These are phyloP conservation scores for Tetrapisispora pingtungensis DNA, from an alignment of 805 yeast genomes.

Conservation along the genomic window DNA sequence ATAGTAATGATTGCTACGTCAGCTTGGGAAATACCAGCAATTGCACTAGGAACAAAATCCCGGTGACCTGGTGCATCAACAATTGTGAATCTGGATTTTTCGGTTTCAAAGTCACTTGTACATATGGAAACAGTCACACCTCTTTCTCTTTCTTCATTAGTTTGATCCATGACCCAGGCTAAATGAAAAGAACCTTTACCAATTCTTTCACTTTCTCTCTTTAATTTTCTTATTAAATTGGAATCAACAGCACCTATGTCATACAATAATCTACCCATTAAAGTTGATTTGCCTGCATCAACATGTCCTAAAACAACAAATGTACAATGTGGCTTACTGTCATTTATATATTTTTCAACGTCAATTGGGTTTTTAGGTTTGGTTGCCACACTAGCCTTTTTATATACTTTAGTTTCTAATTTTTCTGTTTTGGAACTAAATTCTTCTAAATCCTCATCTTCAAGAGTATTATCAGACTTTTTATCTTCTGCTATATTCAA, in stretches of 20 bases:
- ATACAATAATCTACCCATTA: conserved; percentile 92
- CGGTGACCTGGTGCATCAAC: conserved; percentile 99
- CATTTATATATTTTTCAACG: conserved; percentile 70
- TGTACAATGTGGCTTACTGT: conserved; percentile 90
- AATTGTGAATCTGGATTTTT: conserved; percentile 87
- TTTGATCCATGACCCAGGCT: conserved; percentile 99
- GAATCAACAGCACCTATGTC: conserved; percentile 95
- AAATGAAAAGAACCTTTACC: conserved; percentile 99
- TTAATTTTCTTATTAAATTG: conserved; percentile 92
- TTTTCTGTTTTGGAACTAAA: conserved; percentile 20
- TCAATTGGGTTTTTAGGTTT: conserved; percentile 36
- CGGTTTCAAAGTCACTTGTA: conserved; percentile 92
- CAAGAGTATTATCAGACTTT: conserved; percentile 14
- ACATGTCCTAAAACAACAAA: conserved; percentile 98
- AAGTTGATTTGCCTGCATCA: conserved; percentile 97
- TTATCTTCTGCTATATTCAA: conserved; percentile 12
- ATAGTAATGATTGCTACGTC: conserved; percentile 94
- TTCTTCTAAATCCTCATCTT: conserved; percentile 16
- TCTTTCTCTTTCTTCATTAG: conserved; percentile 94
- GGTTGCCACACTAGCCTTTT: conserved; percentile 21
- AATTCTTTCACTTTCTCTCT: conserved; percentile 94
- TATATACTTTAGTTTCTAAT: conserved; percentile 13
- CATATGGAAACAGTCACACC: conserved; percentile 99
- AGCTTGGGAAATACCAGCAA: conserved; percentile 98
- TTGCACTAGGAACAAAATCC: conserved; percentile 96